A percentile compares a stretch with the other conserved stretches of the same genome.
Conservation (phyloP, 1,139 yeast genomes). For the Saccharomyces hybrid region DNA sequence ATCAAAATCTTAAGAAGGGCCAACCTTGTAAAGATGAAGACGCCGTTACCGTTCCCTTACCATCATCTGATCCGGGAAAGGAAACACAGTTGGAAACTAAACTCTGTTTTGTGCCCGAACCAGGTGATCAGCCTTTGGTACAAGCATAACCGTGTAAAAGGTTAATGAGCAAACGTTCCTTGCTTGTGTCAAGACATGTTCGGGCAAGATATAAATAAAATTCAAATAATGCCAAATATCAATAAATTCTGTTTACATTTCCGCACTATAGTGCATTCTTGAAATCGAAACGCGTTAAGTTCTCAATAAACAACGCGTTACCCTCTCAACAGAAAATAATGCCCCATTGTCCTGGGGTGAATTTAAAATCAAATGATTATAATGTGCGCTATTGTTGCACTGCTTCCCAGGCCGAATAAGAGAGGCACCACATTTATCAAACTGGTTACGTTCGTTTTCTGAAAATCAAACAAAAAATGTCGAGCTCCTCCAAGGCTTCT, state of each 20-base stretch:
- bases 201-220: background rate
- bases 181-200: background rate
- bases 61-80: background rate
- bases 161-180: background rate
- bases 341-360: background rate
- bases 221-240: background rate
- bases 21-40: background rate
- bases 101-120: background rate
- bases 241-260: background rate
- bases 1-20: background rate
- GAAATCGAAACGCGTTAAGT: background rate
- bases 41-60: background rate
- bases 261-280: background rate
- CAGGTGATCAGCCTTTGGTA: background rate
- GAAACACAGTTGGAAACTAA: background rate
- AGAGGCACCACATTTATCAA: background rate
- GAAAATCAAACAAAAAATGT: background rate
- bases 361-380: background rate
- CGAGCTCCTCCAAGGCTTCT: background rate
- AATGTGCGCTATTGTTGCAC: background rate
- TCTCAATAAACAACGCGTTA: background rate
- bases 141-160: background rate
- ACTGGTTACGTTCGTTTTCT: background rate
- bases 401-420: background rate
- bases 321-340: background rate